These are phyloP conservation scores for Calocera cornea DNA, from an alignment of 768 basidiomycete species.

Conservation along the genomic window DNA sequence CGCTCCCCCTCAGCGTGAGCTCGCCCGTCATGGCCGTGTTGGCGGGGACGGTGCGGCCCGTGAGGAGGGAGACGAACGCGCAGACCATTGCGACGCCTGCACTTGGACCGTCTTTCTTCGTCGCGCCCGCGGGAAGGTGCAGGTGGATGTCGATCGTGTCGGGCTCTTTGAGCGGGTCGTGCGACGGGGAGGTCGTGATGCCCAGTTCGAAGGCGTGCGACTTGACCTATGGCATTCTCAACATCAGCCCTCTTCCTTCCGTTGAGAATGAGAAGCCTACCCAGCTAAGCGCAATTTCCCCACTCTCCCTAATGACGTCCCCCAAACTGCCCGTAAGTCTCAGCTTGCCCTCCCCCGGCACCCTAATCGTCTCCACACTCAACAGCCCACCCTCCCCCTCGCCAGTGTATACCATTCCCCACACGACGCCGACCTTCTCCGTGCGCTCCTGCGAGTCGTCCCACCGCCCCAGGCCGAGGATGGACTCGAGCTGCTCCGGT, in stretches of 20 bases:
- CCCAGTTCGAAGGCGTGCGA: slow-evolving; percentile 66
- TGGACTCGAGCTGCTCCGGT: slow-evolving; percentile 61
- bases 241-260: neutral
- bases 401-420: slow-evolving; percentile 77
- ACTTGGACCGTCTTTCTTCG: slow-evolving; percentile 88
- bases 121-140: slow-evolving; percentile 78
- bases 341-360: slow-evolving; percentile 62
- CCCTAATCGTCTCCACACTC: slow-evolving; percentile 67
- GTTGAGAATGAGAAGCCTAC: slow-evolving; percentile 27
- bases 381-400: slow-evolving; percentile 75
- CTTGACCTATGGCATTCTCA: slow-evolving; percentile 29
- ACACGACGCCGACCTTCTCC: slow-evolving; percentile 61
- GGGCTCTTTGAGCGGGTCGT: slow-evolving; percentile 63
- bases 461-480: slow-evolving; percentile 67
- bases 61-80: slow-evolving; percentile 75
- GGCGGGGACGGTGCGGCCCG: slow-evolving; percentile 56
- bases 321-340: slow-evolving; percentile 76
- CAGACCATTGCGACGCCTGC: slow-evolving; percentile 83
- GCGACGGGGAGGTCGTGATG: slow-evolving; percentile 51
- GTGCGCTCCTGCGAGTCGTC: slow-evolving; percentile 68
- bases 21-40: slow-evolving; percentile 85
- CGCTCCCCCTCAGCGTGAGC: slow-evolving; percentile 72
- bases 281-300: slow-evolving; percentile 83
- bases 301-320: slow-evolving; percentile 86
- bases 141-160: slow-evolving; percentile 71